Percentiles rank a stretch among this genome's conserved stretches.
Conservation (phyloP, 371 early-diverging fungal species). For the Funneliformis caledonium region DNA sequence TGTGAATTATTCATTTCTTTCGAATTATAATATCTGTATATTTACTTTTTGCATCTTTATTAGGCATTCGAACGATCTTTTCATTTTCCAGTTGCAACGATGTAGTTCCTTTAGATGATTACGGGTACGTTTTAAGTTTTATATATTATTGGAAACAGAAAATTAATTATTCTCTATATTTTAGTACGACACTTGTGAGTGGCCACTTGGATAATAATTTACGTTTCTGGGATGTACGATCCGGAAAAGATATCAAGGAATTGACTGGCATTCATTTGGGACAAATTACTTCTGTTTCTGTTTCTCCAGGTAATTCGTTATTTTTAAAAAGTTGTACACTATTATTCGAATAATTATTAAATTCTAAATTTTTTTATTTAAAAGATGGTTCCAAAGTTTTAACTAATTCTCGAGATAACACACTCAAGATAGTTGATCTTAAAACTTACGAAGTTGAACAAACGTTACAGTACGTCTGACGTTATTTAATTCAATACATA, state of each 20-base stretch:
- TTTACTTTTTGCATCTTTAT: neutral
- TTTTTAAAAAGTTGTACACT: neutral
- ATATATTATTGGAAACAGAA: neutral
- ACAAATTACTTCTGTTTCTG: constrained; percentile 83
- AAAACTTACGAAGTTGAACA: constrained; percentile 75
- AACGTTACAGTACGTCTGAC: constrained; percentile 60
- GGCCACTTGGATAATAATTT: constrained; percentile 93
- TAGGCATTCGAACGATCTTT: constrained; percentile 85
- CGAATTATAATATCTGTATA: constrained; percentile 7
- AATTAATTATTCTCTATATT: neutral
- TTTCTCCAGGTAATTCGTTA: constrained; percentile 65
- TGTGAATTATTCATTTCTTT: constrained; percentile 40
- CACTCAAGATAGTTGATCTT: constrained; percentile 82
- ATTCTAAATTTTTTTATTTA: neutral
- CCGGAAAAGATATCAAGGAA: constrained; percentile 83
- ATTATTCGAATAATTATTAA: neutral
- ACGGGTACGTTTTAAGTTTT: constrained; percentile 58
- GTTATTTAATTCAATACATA: constrained; percentile 24
- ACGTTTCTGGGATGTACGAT: constrained; percentile 88
- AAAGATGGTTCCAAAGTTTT: constrained; percentile 73
- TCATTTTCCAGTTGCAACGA: constrained; percentile 95
- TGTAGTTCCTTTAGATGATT: constrained; percentile 79
- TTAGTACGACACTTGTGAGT: constrained; percentile 73
- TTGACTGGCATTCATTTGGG: constrained; percentile 82
- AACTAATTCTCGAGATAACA: constrained; percentile 94